Base-by-base conservation (phyloP, 1,284 basidiomycete species). In the Ceratobasidium sp. region DNA sequence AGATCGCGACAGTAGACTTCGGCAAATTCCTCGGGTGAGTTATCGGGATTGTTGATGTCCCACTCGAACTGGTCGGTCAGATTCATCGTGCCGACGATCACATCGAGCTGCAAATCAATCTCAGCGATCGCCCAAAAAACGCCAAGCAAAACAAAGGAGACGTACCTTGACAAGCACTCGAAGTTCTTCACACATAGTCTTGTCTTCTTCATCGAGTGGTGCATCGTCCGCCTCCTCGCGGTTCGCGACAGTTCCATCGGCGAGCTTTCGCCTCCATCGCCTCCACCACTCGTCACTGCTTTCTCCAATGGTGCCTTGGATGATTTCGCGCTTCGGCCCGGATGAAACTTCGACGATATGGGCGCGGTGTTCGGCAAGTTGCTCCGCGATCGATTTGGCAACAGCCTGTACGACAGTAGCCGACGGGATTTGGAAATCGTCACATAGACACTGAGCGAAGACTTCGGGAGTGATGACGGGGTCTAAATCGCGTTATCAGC, bases 21-120 rank as follows among this genome's bases (percentile, higher is more conserved):
- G 8, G 97, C 96, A 84, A 99, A 99, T 68, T 92, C 91, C 84
- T 99, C 98, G 0, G 97, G 96, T 0, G 93, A 92, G 1, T 94
- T 91, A 64, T 88, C 86, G 42, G 89, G 86, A 79, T 92, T 93
- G 81, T 92, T 92, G 60, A 99, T 85, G 84, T 99, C 97, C 98
- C 98, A 99, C 83, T 99, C 98, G 82, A 99, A 98, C 82, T 97
- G 94, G 85, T 99, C 98, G 73, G 96, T 92, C 35, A 99, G 89
- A 83, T 98, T 97, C 86, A 97, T 91, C 23, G 92, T 91, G 39
- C 96, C 97, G 73, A 97, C 93, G 68, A 96, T 95, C 83, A 99
- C 96, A 84, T 99, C 98, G 78, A 99, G 89, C 94, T 97, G 80
- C 28, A 77, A 49, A 47, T 64, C 73, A 73, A 65, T 75, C 75